These are phyloP conservation scores for Aspergillus steynii DNA, from an alignment of 495 filamentous ascomycete genomes.

Conservation along the genomic window DNA sequence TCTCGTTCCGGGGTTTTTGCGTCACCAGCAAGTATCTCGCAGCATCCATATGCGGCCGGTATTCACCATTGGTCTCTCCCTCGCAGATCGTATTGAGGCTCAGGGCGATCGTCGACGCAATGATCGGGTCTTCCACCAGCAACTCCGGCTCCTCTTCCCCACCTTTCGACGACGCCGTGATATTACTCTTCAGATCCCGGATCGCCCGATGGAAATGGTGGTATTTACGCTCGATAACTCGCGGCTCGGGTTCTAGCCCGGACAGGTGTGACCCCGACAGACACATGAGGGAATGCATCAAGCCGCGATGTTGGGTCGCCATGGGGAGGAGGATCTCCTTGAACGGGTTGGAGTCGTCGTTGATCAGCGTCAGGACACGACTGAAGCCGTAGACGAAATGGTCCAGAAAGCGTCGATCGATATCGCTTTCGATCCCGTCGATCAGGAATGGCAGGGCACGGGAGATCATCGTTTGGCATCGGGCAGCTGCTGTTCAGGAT, in stretches of 20 bases:
- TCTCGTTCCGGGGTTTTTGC: conserved; percentile 59
- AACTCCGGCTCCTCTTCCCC: conserved; percentile 34
- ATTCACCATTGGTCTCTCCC: conserved; percentile 73
- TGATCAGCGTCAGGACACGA: conserved; percentile 78
- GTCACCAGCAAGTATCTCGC: conserved; percentile 69
- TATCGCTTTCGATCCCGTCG: conserved; percentile 80
- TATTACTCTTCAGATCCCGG: conserved; percentile 46
- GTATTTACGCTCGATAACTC: conserved; percentile 46
- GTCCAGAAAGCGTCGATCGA: conserved; percentile 81
- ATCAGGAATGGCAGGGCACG: conserved; percentile 76
- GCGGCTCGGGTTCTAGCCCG: conserved; percentile 46
- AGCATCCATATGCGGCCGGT: conserved; percentile 76
- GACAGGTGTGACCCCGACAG: conserved; percentile 80
- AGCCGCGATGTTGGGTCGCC: conserved; percentile 76
- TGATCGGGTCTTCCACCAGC: conserved; percentile 55
- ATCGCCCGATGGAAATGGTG: conserved; percentile 51
- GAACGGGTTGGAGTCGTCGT: conserved; percentile 84
- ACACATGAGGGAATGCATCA: conserved; percentile 92
- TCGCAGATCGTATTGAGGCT: conserved; percentile 79
- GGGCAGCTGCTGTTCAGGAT: conserved; percentile 24
- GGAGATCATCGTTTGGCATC: conserved; percentile 44
- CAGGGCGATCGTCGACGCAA: conserved; percentile 82
- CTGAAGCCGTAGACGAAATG: conserved; percentile 84
- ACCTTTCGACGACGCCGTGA: conserved; percentile 33
- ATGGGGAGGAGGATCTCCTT: conserved; percentile 85